phyloP scores from a whole-genome alignment of 164 flowering plant species.

The Vitis cinerea region DNA sequence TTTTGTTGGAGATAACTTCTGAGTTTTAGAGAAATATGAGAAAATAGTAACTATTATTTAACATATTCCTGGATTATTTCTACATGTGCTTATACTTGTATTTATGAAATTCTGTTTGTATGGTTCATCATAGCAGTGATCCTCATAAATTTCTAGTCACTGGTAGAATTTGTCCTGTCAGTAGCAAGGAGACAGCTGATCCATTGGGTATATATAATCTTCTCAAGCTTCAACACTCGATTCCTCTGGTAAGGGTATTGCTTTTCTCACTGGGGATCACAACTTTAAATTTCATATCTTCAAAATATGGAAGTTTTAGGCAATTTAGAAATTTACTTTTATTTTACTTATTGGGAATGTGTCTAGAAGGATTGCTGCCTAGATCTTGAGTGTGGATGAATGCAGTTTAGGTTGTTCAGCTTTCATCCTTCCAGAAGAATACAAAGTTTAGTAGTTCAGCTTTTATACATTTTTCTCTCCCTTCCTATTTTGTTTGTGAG shows the following conservation, averaged over 20 bases:
- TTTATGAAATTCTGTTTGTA: not conserved
- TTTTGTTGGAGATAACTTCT: too few relatives aligned
- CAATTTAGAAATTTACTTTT: not conserved
- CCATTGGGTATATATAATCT: conserved; percentile 21
- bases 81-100: not conserved
- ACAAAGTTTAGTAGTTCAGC: not conserved
- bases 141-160: conserved; percentile 27
- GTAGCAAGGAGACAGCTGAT: conserved; percentile 5
- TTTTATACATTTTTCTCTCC: not conserved
- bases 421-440: not conserved
- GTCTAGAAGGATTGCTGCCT: not conserved
- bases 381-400: not conserved
- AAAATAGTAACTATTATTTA: not conserved
- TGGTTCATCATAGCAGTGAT: conserved; percentile 28
- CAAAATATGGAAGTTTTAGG: not conserved
- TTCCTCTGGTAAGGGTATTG: conserved; percentile 30
- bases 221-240: conserved; percentile 29
- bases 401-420: not conserved
- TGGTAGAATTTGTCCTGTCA: conserved; percentile 11
- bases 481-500: not conserved
- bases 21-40: too few relatives aligned
- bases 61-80: not conserved
- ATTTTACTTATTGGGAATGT: not conserved
- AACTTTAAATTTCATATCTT: not conserved
- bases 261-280: not conserved